Evolutionary conservation across 345 rosid genomes (phyloP).

Genomic region (Nasturtium officinale): DNA sequence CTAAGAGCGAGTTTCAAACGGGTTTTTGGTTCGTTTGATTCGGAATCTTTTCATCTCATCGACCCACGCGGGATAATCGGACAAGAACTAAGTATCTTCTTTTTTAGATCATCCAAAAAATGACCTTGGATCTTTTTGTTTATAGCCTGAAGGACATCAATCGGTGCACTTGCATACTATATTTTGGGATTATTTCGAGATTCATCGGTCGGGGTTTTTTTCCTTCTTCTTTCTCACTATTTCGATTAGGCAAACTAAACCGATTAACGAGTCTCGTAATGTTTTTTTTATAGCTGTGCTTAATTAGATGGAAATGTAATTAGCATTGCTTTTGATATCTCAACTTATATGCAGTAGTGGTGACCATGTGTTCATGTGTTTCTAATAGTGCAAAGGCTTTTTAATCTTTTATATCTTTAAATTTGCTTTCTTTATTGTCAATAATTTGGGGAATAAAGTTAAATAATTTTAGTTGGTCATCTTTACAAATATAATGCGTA

Average conservation of each 20-base stretch:
- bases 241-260: constrained; percentile 20
- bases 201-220: constrained; percentile 2
- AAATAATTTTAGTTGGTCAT: constrained; percentile 11
- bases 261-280: constrained; percentile 2
- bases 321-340: constrained; percentile 35
- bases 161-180: constrained; percentile 25
- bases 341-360: constrained; percentile 39
- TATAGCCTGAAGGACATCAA: constrained; percentile 15
- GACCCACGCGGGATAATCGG: constrained; percentile 69
- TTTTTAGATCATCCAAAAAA: constrained; percentile 47
- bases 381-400: constrained; percentile 36
- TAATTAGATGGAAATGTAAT: constrained; percentile 32
- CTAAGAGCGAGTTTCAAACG: constrained; percentile 63
- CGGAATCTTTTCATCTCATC: constrained; percentile 73
- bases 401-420: constrained; percentile 15
- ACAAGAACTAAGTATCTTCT: constrained; percentile 76
- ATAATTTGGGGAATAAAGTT: constrained; percentile 39
- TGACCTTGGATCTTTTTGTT: constrained; percentile 10
- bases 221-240: neutral
- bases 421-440: constrained; percentile 35
- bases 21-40: constrained; percentile 50
- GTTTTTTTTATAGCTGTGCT: constrained; percentile 29
- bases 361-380: constrained; percentile 47
- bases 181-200: constrained; percentile 26
- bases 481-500: constrained; percentile 24